These are phyloP conservation scores for Hemisphaericaspora xylanilytica DNA, from an alignment of 1,139 yeast species.

Conservation along the genomic window DNA sequence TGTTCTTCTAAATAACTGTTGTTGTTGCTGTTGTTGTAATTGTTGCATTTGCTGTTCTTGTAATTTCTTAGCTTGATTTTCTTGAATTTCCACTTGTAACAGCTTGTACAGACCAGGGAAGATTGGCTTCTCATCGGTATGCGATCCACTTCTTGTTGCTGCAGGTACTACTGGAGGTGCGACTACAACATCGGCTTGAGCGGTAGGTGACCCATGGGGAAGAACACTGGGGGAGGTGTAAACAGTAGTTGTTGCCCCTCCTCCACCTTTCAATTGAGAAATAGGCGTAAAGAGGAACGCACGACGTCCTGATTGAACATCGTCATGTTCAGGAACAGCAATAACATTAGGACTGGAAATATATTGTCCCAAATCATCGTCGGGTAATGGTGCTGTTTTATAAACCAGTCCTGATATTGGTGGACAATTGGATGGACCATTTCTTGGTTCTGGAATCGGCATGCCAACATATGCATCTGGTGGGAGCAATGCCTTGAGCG, in stretches of 20 bases:
- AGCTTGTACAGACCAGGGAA: conserved; percentile 17
- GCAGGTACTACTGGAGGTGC: conserved; percentile 9
- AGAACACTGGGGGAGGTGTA: conserved; percentile 18
- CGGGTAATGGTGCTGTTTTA: conserved; percentile 66
- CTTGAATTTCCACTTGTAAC: conserved; percentile 17
- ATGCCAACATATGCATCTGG: conserved; percentile 68
- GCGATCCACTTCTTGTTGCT: conserved; percentile 8
- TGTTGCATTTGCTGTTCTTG: conserved; percentile 26
- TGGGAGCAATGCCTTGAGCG: conserved; percentile 73
- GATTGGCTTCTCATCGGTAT: conserved; percentile 15
- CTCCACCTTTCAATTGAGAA: conserved; percentile 44
- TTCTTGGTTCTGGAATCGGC: conserved; percentile 79
- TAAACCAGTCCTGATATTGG: conserved; percentile 92
- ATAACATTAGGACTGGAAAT: conserved; percentile 49
- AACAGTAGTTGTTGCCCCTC: conserved; percentile 28
- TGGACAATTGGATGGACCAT: conserved; percentile 75
- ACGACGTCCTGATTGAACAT: conserved; percentile 37
- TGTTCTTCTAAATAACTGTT: conserved; percentile 21
- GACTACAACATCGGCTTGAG: conserved; percentile 12
- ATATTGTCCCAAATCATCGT: conserved; percentile 79
- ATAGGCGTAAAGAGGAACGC: conserved; percentile 49
- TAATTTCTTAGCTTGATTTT: conserved; percentile 15
- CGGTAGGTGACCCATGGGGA: conserved; percentile 16
- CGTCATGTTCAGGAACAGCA: conserved; percentile 61
- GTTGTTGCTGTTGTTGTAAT: conserved; percentile 18